These are phyloP conservation scores for Hirschioporus abietinus DNA, from an alignment of 768 basidiomycete species.

Conservation along the genomic window DNA sequence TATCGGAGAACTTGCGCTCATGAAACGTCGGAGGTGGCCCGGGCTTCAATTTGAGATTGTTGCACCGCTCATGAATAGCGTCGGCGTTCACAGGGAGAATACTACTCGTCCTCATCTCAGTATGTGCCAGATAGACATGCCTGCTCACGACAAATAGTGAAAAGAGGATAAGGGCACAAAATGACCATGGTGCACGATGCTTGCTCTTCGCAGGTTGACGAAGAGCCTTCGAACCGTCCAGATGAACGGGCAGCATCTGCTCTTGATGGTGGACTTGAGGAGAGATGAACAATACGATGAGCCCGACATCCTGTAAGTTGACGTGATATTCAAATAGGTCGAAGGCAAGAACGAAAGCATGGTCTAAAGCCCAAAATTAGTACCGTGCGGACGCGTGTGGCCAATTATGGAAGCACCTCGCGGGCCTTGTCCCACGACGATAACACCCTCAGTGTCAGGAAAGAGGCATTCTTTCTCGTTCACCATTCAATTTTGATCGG, in stretches of 20 bases:
- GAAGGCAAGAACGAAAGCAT: background rate
- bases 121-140: background rate
- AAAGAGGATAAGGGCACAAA: background rate
- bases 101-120: background rate
- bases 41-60: background rate
- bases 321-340: background rate
- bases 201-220: background rate
- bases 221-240: background rate
- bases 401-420: background rate
- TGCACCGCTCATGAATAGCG: background rate
- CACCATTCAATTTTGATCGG: too few species aligned
- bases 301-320: background rate
- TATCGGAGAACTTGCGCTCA: slow-evolving; percentile 35
- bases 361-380: background rate
- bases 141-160: background rate
- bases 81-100: background rate
- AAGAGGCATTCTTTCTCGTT: too few species aligned
- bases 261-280: background rate
- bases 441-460: background rate
- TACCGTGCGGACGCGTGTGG: background rate
- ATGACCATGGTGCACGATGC: background rate
- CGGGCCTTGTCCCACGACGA: background rate
- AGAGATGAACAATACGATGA: background rate
- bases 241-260: background rate
- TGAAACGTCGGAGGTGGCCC: background rate